Base-by-base conservation (phyloP, 169 alveolate genomes). In the Perkinsus olseni region DNA sequence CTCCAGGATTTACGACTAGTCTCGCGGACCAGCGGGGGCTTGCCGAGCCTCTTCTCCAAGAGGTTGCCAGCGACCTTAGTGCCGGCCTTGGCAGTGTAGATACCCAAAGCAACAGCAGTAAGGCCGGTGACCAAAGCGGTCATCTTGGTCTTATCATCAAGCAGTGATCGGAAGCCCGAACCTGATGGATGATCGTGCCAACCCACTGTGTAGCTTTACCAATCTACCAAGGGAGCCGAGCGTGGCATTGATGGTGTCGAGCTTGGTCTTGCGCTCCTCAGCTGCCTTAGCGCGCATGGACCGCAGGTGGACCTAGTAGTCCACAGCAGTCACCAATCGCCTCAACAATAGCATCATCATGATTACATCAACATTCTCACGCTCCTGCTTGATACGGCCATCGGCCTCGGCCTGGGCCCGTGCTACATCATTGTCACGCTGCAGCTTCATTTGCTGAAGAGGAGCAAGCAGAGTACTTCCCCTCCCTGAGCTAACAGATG, bases 211-310 rank as follows among this genome's bases (percentile, higher is more conserved):
- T n/a, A n/a, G n/a, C n/a, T n/a, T n/a, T n/a, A n/a, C n/a, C n/a
- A n/a, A n/a, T n/a, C n/a, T 37, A 38, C 74, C 91, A 36, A 97
- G 74, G 36, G 97, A 96, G 31, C 97, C 96, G 93, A 98, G 97
- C 51, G 96, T 96, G 51, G 96, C 95, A 92, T 95, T 94, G 51
- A 98, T 94, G 45, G 98, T 97, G 82, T 98, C 99, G 92, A 98
- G 91, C 74, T 96, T 96, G n/a, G 99, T 98, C 95, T 95, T 96
- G 74, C 99, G 94, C 92, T 96, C 98, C 91, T 98, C 99, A 21
- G 97, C 97, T 40, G 99, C 96, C 48, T 96, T 94, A 38, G 97
- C 97, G 93, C 95, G 96, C 97, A 98, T 92, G 94, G 96, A 95
- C 37, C 96, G 95, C 91, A 51, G 51, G 50, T 92, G 91, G 38